Base-by-base conservation (phyloP, 176 grass and related monocot species). In the Echinochloa phyllopogon region DNA sequence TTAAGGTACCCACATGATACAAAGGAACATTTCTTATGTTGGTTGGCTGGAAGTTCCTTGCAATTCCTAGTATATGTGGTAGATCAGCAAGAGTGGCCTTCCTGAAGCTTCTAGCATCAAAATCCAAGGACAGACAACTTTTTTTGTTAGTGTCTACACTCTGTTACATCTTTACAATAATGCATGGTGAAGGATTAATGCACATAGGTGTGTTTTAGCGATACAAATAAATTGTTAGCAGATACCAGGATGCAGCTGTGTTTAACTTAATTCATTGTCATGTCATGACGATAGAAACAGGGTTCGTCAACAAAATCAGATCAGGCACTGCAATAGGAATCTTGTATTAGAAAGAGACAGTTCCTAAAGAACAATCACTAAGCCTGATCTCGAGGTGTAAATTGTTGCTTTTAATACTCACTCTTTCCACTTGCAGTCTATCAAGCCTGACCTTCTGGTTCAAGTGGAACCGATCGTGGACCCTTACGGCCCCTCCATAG, bases 401-500 rank as follows among this genome's bases (percentile, higher is more conserved):
- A 33, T 33, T 1, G 15, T 65, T 38, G 4, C 37, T 49, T 64
- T 10, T 24, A 4, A 48, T 17, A 50, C 23, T 33, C 24, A n/a
- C 48, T 57, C 14, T 37, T 60, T 72, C 6, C 36, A 76, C 56
- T 83, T 87, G 4, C 90, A 99, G 96, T 96, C 83, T 21, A 68
- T 96, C 41, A 96, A 94, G 71, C 93, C 89, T 49, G 76, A 91
- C 45, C 73, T 96, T 25, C 76, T 63, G 7, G 96, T 96, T 84
- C 29, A 83, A 27, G 88, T 82, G 6, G 88, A 96, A 17, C 89
- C 86, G 61, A 99, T 99, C 72, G 55, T 81, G 27, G 96, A 99
- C 80, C 91, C 93, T 47, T 94, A 86, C 78, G 96, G 93, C 42
- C 96, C 93, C 13, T 96, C 96, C 41, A 89, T 99, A 42, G 83